Conservation (phyloP, 2,329 filamentous ascomycete species). For the Helotiales sp. region DNA sequence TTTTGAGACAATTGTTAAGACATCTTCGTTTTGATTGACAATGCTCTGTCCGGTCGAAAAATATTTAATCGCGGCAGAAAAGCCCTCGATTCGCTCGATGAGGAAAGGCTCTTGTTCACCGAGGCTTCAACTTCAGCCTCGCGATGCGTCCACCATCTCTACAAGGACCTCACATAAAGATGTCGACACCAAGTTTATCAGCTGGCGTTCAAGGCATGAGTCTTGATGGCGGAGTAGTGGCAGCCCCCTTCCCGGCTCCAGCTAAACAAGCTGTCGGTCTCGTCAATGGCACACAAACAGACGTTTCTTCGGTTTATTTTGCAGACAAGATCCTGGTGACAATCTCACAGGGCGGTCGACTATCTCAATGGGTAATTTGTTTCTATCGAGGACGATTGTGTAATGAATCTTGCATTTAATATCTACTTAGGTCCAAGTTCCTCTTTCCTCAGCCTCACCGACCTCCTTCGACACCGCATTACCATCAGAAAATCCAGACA, state of each 20-base stretch:
- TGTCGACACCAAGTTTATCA: constrained; percentile 19
- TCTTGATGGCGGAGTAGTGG: constrained; percentile 17
- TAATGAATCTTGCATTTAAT: not conserved
- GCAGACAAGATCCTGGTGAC: constrained; percentile 90
- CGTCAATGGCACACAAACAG: constrained; percentile 69
- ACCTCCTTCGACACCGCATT: constrained; percentile 56
- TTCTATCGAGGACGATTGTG: too few relatives aligned
- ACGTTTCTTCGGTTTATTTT: constrained; percentile 73
- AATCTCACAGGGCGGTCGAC: constrained; percentile 77
- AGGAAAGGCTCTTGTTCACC: constrained; percentile 5
- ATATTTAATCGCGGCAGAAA: not conserved
- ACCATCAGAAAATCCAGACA: constrained; percentile 34
- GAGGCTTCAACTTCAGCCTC: constrained; percentile 23
- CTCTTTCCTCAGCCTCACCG: constrained; percentile 68
- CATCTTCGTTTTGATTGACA: not conserved
- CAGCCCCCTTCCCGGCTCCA: constrained; percentile 29
- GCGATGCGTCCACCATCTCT: not conserved
- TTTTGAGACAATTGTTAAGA: constrained; percentile 2
- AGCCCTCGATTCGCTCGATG: constrained; percentile 1
- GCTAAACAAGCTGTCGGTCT: constrained; percentile 49
- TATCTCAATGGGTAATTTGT: constrained; percentile 83
- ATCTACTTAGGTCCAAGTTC: constrained; percentile 67
- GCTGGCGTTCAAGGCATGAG: constrained; percentile 13
- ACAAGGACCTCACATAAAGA: constrained; percentile 1
- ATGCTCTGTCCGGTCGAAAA: not conserved